A percentile compares a stretch with the other conserved stretches of the same genome.
phyloP scores from a whole-genome alignment of 495 filamentous ascomycete genomes.

The Lepidopterella palustris region DNA sequence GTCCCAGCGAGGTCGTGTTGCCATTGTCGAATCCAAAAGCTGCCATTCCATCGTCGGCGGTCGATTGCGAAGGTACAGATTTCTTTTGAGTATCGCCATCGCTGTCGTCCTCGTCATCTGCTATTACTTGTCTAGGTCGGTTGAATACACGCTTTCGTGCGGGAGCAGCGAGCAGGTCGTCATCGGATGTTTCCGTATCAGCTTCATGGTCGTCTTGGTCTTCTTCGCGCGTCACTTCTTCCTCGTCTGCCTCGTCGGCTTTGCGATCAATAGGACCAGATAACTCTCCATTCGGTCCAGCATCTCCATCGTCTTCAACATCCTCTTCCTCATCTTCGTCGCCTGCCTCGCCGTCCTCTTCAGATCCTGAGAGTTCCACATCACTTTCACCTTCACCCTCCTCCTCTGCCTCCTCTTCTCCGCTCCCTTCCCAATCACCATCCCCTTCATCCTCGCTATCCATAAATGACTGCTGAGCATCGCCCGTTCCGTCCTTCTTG shows the following conservation, averaged over 20 bases:
- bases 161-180: conserved; percentile 28
- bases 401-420: conserved; percentile 47
- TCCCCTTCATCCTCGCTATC: conserved; percentile 59
- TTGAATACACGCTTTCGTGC: conserved; percentile 49
- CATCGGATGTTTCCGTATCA: conserved; percentile 34
- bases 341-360: conserved; percentile 39
- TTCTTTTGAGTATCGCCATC: conserved; percentile 26
- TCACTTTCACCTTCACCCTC: conserved; percentile 37
- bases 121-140: conserved; percentile 17
- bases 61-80: not conserved
- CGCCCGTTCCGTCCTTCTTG: conserved; percentile 53
- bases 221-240: conserved; percentile 28
- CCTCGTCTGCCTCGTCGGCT: conserved; percentile 37
- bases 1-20: conserved; percentile 46
- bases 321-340: conserved; percentile 41
- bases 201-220: conserved; percentile 33
- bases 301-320: conserved; percentile 36
- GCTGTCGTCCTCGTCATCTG: conserved; percentile 35
- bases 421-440: conserved; percentile 50
- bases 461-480: conserved; percentile 43
- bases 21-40: conserved; percentile 35
- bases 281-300: conserved; percentile 7
- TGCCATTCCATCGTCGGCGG: conserved; percentile 30
- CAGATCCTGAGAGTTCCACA: conserved; percentile 31
- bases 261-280: conserved; percentile 23